A percentile compares a stretch with the other conserved stretches of the same genome.
phyloP scores from a whole-genome alignment of 2,329 filamentous ascomycete species.

The Exophiala sp. region DNA sequence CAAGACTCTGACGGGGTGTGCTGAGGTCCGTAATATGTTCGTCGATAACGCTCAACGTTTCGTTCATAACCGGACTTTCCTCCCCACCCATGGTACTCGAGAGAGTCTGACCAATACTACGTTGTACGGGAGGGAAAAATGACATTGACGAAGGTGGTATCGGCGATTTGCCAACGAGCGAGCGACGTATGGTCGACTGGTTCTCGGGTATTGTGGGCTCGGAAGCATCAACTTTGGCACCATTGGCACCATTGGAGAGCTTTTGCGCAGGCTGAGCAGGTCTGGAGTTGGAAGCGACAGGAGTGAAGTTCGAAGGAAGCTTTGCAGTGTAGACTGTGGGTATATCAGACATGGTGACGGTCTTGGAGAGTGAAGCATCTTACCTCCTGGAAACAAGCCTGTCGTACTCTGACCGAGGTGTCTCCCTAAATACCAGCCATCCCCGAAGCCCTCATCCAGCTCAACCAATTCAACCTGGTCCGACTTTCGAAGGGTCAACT shows the following conservation, averaged over 20 bases:
- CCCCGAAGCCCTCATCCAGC: constrained; percentile 60
- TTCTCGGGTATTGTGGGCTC: constrained; percentile 25
- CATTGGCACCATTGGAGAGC: constrained; percentile 3
- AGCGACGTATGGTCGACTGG: constrained; percentile 19
- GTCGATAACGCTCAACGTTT: constrained; percentile 92
- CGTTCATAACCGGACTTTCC: constrained; percentile 77
- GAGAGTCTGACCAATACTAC: constrained; percentile 43
- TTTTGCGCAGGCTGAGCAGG: constrained; percentile 6
- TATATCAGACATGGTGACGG: constrained; percentile 5
- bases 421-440: constrained; percentile 59
- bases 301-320: constrained; percentile 21
- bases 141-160: constrained; percentile 35
- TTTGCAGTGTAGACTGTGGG: constrained; percentile 27
- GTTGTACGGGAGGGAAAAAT: constrained; percentile 38
- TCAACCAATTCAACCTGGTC: constrained; percentile 59
- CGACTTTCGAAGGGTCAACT: constrained; percentile 77
- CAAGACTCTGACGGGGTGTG: constrained; percentile 52
- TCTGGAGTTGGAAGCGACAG: constrained; percentile 9
- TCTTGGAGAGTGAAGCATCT: neutral
- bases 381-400: constrained; percentile 47
- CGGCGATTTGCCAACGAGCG: constrained; percentile 33
- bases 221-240: constrained; percentile 20
- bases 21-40: constrained; percentile 90
- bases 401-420: constrained; percentile 39
- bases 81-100: constrained; percentile 47